phyloP scores from a whole-genome alignment of 2,329 filamentous ascomycete genomes.

The Pseudogymnoascus sp. region DNA sequence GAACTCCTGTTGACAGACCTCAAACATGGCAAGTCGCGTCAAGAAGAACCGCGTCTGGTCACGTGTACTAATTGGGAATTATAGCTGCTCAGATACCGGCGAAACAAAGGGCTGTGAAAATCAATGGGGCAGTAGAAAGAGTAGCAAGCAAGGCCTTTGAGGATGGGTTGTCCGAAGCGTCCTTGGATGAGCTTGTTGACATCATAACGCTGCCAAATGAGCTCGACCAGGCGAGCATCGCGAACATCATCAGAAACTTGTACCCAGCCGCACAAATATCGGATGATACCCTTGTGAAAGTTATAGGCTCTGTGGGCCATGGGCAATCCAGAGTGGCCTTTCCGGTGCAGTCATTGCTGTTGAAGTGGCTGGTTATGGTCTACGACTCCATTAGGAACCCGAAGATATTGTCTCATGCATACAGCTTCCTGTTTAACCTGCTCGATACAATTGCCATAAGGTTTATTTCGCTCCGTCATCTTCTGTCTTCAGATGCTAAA shows the following conservation, averaged over 20 bases:
- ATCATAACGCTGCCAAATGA: constrained; percentile 60
- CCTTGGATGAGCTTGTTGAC: constrained; percentile 57
- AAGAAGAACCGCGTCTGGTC: neutral
- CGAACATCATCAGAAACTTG: constrained; percentile 62
- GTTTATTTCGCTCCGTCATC: constrained; percentile 32
- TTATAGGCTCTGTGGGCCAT: constrained; percentile 70
- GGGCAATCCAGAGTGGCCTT: constrained; percentile 69
- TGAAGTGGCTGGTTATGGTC: constrained; percentile 74
- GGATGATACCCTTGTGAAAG: constrained; percentile 52
- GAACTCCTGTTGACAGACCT: constrained; percentile 20
- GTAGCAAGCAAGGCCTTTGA: constrained; percentile 60
- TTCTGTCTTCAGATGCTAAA: constrained; percentile 2
- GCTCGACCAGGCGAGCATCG: constrained; percentile 70
- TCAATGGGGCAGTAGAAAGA: constrained; percentile 58
- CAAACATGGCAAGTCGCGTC: constrained; percentile 25
- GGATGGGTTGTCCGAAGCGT: constrained; percentile 55
- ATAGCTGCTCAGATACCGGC: constrained; percentile 54
- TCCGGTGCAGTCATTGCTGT: constrained; percentile 60
- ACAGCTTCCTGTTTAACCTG: constrained; percentile 72
- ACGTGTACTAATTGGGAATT: neutral
- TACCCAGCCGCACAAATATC: constrained; percentile 66
- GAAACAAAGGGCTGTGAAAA: constrained; percentile 57
- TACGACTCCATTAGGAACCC: constrained; percentile 64
- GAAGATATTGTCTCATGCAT: constrained; percentile 59
- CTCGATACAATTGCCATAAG: constrained; percentile 74